Evolutionary conservation across 768 basidiomycete genomes (phyloP).

Genomic region (Kwoniella botswanensis): DNA sequence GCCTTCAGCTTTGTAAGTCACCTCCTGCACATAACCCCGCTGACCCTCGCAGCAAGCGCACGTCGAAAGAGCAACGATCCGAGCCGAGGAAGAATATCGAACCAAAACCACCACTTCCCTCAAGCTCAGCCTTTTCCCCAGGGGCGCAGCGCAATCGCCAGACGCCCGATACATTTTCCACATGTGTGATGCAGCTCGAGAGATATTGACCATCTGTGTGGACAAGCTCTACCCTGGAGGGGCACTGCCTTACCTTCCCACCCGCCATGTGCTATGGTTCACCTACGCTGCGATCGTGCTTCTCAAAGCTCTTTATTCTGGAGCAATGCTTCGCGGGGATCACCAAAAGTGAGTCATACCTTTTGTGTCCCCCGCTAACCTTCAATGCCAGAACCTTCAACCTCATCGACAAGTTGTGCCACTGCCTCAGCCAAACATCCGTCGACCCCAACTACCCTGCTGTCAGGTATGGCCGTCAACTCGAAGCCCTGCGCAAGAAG

Average conservation of each 20-base stretch:
- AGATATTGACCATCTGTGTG: conserved; percentile 51
- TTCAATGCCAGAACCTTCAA: conserved; percentile 33
- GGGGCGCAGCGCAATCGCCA: conserved; percentile 47
- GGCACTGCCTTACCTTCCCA: conserved; percentile 50
- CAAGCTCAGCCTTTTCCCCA: conserved; percentile 46
- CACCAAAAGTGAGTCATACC: conserved; percentile 42
- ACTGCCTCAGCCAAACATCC: conserved; percentile 42
- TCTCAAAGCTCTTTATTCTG: conserved; percentile 55
- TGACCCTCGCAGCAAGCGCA: conserved; percentile 47
- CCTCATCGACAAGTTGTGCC: conserved; percentile 49
- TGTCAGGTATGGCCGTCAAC: conserved; percentile 49
- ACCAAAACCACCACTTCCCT: conserved; percentile 19
- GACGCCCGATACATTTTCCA: conserved; percentile 56
- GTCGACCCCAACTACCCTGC: conserved; percentile 51
- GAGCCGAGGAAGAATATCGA: conserved; percentile 48
- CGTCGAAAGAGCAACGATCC: conserved; percentile 45
- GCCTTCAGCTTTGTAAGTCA: conserved; percentile 52
- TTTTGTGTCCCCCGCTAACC: background rate
- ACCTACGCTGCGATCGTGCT: conserved; percentile 55
- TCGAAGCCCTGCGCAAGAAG: conserved; percentile 42
- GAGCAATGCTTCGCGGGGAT: conserved; percentile 55
- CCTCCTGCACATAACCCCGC: background rate
- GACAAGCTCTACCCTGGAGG: conserved; percentile 51
- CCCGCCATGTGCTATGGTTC: conserved; percentile 54
- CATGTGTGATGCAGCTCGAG: conserved; percentile 51